Percentiles rank a stretch among this genome's conserved stretches.
Conservation (phyloP, 2,329 filamentous ascomycete species). For the Cryphonectria parasitica region DNA sequence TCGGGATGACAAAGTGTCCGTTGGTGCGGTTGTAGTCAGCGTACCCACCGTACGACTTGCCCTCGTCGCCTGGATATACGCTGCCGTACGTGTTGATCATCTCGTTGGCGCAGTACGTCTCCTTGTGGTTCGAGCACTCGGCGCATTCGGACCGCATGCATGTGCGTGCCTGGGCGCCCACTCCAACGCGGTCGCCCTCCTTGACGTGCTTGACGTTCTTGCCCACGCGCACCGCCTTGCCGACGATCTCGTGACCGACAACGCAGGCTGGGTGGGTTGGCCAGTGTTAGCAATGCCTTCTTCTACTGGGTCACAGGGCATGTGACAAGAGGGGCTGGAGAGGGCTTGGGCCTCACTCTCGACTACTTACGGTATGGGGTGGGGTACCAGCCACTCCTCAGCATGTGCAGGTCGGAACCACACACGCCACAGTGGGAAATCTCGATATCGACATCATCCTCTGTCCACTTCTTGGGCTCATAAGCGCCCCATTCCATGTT, state of each 20-base stretch:
- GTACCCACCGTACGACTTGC: constrained; percentile 62
- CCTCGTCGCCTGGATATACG: constrained; percentile 52
- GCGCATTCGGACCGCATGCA: constrained; percentile 52
- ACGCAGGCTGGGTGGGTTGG: constrained; percentile 44
- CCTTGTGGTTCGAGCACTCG: constrained; percentile 42
- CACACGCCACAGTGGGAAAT: constrained; percentile 66
- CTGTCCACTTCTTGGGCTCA: constrained; percentile 63
- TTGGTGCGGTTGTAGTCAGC: constrained; percentile 40
- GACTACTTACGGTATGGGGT: constrained; percentile 46
- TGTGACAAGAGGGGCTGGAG: background rate
- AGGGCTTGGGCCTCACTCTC: background rate
- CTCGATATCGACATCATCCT: constrained; percentile 64
- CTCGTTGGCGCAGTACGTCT: constrained; percentile 44
- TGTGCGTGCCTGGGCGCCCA: constrained; percentile 60
- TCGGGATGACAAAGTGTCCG: constrained; percentile 50
- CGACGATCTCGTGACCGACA: constrained; percentile 65
- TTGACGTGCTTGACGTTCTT: constrained; percentile 50
- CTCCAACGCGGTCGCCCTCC: constrained; percentile 63
- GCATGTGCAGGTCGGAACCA: constrained; percentile 60
- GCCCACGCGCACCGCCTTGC: constrained; percentile 55
- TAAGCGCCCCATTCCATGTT: constrained; percentile 57
- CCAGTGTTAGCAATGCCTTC: background rate
- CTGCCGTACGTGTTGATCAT: constrained; percentile 56
- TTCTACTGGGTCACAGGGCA: no score
- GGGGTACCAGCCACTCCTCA: constrained; percentile 53